These are phyloP conservation scores for Blastocystis sp. DNA, from an alignment of 352 stramenopile species.

Conservation along the genomic window DNA sequence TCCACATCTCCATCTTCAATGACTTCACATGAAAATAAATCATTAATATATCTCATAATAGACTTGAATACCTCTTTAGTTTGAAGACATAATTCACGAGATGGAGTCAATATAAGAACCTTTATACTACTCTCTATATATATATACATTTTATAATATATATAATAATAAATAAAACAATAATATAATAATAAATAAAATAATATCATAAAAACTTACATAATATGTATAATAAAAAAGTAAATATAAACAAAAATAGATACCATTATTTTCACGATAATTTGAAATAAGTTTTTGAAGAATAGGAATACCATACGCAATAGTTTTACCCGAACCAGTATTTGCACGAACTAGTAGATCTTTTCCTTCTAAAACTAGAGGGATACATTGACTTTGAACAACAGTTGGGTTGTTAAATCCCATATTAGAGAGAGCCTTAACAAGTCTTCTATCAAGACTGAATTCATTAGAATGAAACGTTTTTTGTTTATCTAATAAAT, in stretches of 20 bases:
- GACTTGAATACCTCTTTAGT: constrained; percentile 64
- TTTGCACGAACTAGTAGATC: constrained; percentile 69
- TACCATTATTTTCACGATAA: constrained; percentile 2
- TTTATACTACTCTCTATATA: too few species aligned
- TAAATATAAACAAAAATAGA: neutral
- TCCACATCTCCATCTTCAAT: constrained; percentile 68
- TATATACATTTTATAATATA: too few species aligned
- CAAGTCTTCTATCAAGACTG: too few species aligned
- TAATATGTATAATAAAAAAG: too few species aligned
- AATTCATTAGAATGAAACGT: too few species aligned
- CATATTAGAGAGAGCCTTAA: too few species aligned
- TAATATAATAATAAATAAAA: constrained; percentile 43
- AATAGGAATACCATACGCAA: constrained; percentile 68
- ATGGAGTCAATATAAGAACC: constrained; percentile 80
- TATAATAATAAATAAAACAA: constrained; percentile 45
- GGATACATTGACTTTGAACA: constrained; percentile 76
- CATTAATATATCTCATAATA: constrained; percentile 86
- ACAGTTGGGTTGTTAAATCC: too few species aligned
- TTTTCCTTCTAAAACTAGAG: constrained; percentile 68
- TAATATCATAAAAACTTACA: constrained; percentile 52
- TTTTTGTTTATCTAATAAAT: too few species aligned
- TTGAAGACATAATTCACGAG: constrained; percentile 85
- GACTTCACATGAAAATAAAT: constrained; percentile 68
- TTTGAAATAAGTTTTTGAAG: constrained; percentile 64
- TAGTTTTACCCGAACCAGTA: constrained; percentile 75